Base-by-base conservation (phyloP, 2,329 filamentous ascomycete species). In the Apiospora marii region DNA sequence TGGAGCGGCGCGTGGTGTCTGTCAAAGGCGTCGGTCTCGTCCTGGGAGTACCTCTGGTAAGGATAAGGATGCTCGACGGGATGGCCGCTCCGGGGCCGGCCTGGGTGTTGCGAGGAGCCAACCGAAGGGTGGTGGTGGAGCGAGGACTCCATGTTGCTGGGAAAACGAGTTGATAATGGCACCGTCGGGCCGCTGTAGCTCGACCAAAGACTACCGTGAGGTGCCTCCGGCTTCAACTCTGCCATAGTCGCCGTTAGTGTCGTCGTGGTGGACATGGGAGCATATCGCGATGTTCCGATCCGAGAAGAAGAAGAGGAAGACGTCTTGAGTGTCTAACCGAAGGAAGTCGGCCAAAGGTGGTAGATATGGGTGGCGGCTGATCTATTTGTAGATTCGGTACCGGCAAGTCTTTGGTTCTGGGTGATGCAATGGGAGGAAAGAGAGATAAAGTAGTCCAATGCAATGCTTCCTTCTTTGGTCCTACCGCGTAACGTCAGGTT, bases 171-270 rank as follows among this genome's bases (percentile, higher is more conserved):
- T 71, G 87, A 82, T 80, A 90, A 84, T 76, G 88, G 87, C 74
- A 89, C 85, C 72, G 87, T 85, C 74, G 84, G 84, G 75, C 85
- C 85, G 82, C 78, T 77, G 77, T 91, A 91, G 83, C 85, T 88
- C 77, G 87, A 84, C 89, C 89, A 91, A 77, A 91, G 82, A 81
- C 84, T 86, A 78, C 86, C 84, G 82, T 90, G 88, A 80, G 86
- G 82, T 79, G 87, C 83, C 82, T 91, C 89, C 80, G 85, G 83
- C 86, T 90, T 90, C 84, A 91, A 81, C 81, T 90, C 89, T 87
- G 89, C 87, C 89, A 91, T 90, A 81, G 85, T 88, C 80, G 87
- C 86, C 84, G 88, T 87, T 82, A 90, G 89, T 76, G 88, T 88
- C 82, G 87, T 83, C 80, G 87, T 87, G 84, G 88, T 88, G 85